phyloP scores from a whole-genome alignment of 1,139 yeast species.

The Pichia sp. region DNA sequence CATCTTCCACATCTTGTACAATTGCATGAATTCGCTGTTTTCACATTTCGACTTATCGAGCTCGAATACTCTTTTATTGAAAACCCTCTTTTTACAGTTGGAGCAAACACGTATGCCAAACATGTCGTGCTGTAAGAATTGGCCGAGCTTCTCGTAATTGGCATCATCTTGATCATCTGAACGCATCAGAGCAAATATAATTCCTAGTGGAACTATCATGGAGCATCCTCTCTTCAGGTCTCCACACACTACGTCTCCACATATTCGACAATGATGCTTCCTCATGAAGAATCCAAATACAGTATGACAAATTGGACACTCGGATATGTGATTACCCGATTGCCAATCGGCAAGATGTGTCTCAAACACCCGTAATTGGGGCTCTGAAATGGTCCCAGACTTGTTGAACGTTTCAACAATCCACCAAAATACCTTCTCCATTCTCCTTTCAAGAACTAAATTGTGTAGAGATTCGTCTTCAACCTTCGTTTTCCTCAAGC shows the following conservation, averaged over 20 bases:
- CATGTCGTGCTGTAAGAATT: slow-evolving; percentile 4
- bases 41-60: slow-evolving; percentile 33
- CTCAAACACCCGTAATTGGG: slow-evolving; percentile 36
- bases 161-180: slow-evolving; percentile 1
- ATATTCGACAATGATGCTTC: slow-evolving; percentile 60
- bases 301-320: slow-evolving; percentile 64
- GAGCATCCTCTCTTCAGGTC: slow-evolving; percentile 63
- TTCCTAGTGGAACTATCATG: slow-evolving; percentile 57
- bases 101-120: slow-evolving; percentile 54
- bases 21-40: slow-evolving; percentile 31
- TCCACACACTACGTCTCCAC: slow-evolving; percentile 82
- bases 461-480: slow-evolving; percentile 47
- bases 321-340: slow-evolving; percentile 44
- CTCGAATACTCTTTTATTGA: slow-evolving; percentile 51
- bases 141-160: neutral
- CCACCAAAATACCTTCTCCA: slow-evolving; percentile 40
- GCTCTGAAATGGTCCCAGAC: slow-evolving; percentile 12
- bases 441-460: slow-evolving; percentile 60
- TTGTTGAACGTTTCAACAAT: slow-evolving; percentile 14
- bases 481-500: slow-evolving; percentile 38
- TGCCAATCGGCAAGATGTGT: slow-evolving; percentile 67
- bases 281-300: slow-evolving; percentile 51
- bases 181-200: slow-evolving; percentile 41
- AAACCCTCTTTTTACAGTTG: slow-evolving; percentile 60
- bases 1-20: slow-evolving; percentile 36